Base-by-base conservation (phyloP, 2,329 filamentous ascomycete genomes). In the Monosporascus sp. region DNA sequence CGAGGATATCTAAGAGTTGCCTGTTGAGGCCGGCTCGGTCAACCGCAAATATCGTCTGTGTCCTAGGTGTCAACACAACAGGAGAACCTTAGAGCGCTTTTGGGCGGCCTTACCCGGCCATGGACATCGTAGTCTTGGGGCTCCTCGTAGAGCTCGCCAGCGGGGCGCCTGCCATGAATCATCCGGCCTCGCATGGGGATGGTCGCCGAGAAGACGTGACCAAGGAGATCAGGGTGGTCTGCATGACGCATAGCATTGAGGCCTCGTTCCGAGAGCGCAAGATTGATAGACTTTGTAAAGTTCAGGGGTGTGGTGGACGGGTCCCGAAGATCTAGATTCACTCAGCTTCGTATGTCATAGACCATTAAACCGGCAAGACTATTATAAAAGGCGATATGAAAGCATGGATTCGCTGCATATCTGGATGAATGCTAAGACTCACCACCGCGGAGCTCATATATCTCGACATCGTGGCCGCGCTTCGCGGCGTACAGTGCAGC, bases 251-350 rank as follows among this genome's bases (percentile, higher is more conserved):
- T 86, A 22, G 93, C 89, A 69, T 94, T 89, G 68, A 97, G 92
- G 34, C 94, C 94, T 54, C 94, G 85, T 68, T 97, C 92, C 0
- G 94, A 97, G 1, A 99, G 78, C 22, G 94, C 93, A 51, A 99
- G 75, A 67, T 99, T 99, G 76, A 99, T 99, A n/a, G 94, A 97
- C 70, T 91, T 96, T 55, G 92, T 96, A 67, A 97, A 97, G 71
- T 97, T 97, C 56, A 97, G 78, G 3, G 93, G 92, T 31, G 85
- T 84, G 1, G 89, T 96, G 2, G 83, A 81, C 2, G 88, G 85
- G 68, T 95, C 85, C 41, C 94, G 85, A 48, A 97, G 84, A 74
- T 99, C 94, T 97, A 54, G 45, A 22, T 36, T 52, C 41, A 46
- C 52, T 60, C 6, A 57, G 54, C 56, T n/a, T 48, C 49, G 39